A percentile compares a stretch with the other conserved stretches of the same genome.
Evolutionary conservation across 352 stramenopile genomes (phyloP).

Genomic region (Globisporangium ultimum): DNA sequence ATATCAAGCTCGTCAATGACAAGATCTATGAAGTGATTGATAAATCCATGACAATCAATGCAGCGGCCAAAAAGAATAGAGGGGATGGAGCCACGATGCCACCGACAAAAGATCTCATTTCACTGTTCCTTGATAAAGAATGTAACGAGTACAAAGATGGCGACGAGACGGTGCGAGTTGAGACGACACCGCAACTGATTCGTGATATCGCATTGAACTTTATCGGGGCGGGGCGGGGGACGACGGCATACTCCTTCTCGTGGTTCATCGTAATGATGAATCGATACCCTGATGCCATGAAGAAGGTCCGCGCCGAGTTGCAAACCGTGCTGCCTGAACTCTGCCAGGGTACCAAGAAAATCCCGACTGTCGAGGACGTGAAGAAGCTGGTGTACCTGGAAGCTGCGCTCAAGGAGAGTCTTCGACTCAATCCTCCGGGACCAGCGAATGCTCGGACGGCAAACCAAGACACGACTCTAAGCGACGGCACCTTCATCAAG

Average conservation of each 20-base stretch:
- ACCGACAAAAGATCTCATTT: slow-evolving; percentile 27
- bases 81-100: background rate
- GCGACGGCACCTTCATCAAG: slow-evolving; percentile 58
- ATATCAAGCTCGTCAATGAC: slow-evolving; percentile 28
- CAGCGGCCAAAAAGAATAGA: slow-evolving; percentile 1
- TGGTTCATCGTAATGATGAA: slow-evolving; percentile 80
- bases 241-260: slow-evolving; percentile 49
- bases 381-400: slow-evolving; percentile 61
- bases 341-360: slow-evolving; percentile 14
- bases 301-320: slow-evolving; percentile 53
- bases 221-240: slow-evolving; percentile 69
- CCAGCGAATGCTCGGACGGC: slow-evolving; percentile 48
- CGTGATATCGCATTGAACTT: slow-evolving; percentile 75
- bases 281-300: slow-evolving; percentile 40
- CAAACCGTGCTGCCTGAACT: slow-evolving; percentile 31
- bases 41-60: slow-evolving; percentile 30
- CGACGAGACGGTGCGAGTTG: slow-evolving; percentile 10
- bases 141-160: slow-evolving; percentile 23
- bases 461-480: slow-evolving; percentile 44
- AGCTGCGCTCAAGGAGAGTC: slow-evolving; percentile 56
- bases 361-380: slow-evolving; percentile 36
- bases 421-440: slow-evolving; percentile 61
- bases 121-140: slow-evolving; percentile 39
- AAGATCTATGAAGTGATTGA: slow-evolving; percentile 45
- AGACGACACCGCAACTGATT: slow-evolving; percentile 30